Evolutionary conservation across 805 yeast species (phyloP), one percentile per base, ranked within the genome.

Genomic region (Ogataea nitratoaversa): DNA sequence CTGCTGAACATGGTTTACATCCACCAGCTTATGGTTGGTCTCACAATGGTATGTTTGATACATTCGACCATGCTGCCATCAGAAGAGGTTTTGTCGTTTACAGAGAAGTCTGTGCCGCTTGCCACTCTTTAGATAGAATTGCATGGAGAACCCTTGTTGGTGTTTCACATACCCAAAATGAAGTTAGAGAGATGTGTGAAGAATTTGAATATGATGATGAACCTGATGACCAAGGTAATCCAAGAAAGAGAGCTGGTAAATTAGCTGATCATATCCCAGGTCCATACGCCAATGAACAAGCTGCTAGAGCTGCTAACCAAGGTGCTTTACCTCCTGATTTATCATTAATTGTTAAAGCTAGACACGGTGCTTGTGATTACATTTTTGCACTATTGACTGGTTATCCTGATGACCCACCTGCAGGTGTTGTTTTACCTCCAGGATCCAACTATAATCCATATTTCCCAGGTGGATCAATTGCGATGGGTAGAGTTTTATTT

Each of bases 401-500:
- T 63, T 93, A 93, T 76, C 98, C 98, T 59, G 99, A 93, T 35
- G 98, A 93, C 48, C 85, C 96, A 47, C 99, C 99, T 54, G 98
- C 96, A 24, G 99, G 99, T 74, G 96, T 87, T 46, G 76, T 67
- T 38, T 75, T 93, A 57, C 95, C 98, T 44, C 84, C 87, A 48
- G 99, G 99, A 50, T 68, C 95, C 48, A 93, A 93, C 82, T 93
- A 93, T 74, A 93, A 93, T 79, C 99, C 99, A 62, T 93, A 93
- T 78, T 93, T 93, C 96, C 98, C 99, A 66, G 98, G 98, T 72
- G 98, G 99, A 53, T 78, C 97, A 32, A 91, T 93, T 74, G 99
- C 96, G 56, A 93, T 93, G 99, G 98, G 87, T 64, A 86, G 99
- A 74, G 98, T 91, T 44, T 76, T 93, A 67, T 93, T 90, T 57